Evolutionary conservation across 75 land plant genomes (phyloP), one percentile per base, ranked within the genome.

Genomic region (Ceratopteris richardii): DNA sequence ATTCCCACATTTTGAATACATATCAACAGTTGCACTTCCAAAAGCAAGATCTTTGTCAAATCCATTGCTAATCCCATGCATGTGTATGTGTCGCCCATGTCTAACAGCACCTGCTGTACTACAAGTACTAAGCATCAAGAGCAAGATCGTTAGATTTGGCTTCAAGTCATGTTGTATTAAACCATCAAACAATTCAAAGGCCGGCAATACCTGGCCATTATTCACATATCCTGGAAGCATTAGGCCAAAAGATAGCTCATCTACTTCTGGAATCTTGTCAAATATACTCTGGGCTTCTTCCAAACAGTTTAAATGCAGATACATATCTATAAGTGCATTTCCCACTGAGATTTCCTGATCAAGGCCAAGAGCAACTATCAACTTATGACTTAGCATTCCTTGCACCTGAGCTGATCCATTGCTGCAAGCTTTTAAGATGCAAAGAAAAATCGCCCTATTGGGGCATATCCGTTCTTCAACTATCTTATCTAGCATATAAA

Each of bases 291-390:
- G 18, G 6, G 81, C 81, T 12, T 11, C 65, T 23, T 60, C 56
- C 10, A 79, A 41, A 40, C 41, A 55, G 36, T 77, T 77, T 9
- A 73, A 79, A 56, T 79, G 72, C 41, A 66, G 68, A 58, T 79
- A 79, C 81, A 79, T 79, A 40, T 79, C 81, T 48, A 79, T 58
- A 3, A 79, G 26, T 0, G 81, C 76, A 63, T 78, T 72, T 10
- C 54, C 46, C 5, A 78, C 66, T 0, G 56, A 51, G 7, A 51
- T 16, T 33, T 69, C 62, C 48, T 47, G 1, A 0, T 20, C 12
- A 54, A 71, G 61, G 44, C 67, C 56, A 50, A 54, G 48, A 29
- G 66, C 64, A 25, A 80, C 51, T 12, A 68, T 29, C 39, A 60
- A 61, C 5, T 61, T 64, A 54, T 80, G 79, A 44, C 67, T 71